Evolutionary conservation across 352 stramenopile genomes (phyloP).

Genomic region (Pythium aristosporum): DNA sequence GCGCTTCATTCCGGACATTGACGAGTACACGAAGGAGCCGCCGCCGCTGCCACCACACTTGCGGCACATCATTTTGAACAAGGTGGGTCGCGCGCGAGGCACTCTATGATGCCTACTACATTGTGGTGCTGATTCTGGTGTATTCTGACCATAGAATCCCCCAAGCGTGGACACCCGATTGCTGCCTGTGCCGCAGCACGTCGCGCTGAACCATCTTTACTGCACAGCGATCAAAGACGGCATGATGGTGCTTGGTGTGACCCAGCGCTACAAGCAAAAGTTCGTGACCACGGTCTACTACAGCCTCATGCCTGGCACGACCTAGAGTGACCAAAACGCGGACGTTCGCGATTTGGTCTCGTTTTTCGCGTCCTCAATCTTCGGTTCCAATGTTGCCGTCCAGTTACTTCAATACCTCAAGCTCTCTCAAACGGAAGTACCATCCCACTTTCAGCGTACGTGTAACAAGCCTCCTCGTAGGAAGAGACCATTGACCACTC

Average conservation of each 20-base stretch:
- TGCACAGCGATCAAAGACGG: conserved; percentile 99
- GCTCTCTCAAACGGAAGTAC: not conserved
- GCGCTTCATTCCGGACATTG: conserved; percentile 96
- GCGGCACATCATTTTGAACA: conserved; percentile 99
- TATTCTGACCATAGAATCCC: conserved; percentile 58
- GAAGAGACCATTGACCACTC: not conserved
- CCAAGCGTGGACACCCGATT: conserved; percentile 94
- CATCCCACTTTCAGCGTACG: not conserved
- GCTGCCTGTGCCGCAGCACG: conserved; percentile 97
- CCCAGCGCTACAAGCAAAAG: conserved; percentile 96
- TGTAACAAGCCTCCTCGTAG: conserved; percentile 4
- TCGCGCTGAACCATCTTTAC: conserved; percentile 99
- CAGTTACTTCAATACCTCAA: not conserved
- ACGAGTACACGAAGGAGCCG: conserved; percentile 99
- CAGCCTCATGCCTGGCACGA: conserved; percentile 87
- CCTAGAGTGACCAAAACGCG: conserved; percentile 31
- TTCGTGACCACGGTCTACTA: conserved; percentile 99
- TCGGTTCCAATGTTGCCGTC: not conserved
- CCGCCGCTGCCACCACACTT: conserved; percentile 97
- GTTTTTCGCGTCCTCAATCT: not conserved
- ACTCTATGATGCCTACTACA: no score
- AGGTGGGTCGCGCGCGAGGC: conserved; percentile 46
- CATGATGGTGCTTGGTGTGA: conserved; percentile 99
- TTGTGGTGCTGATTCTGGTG: not conserved
- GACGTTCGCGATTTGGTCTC: not conserved